Percentiles rank a stretch among this genome's conserved stretches.
phyloP scores from a whole-genome alignment of 305 asterid genomes.

The Solanum hybrid region DNA sequence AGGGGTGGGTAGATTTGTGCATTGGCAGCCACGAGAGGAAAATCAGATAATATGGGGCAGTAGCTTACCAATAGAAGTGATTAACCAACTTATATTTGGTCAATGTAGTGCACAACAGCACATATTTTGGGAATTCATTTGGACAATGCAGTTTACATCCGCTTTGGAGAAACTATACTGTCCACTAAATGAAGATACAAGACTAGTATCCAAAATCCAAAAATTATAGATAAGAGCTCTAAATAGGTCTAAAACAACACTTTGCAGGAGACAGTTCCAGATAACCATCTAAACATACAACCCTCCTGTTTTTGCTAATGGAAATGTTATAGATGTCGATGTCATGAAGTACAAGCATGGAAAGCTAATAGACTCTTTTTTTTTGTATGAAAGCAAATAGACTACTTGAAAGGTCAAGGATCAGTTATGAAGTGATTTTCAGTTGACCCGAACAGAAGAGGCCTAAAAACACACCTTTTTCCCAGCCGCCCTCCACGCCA shows the following conservation, averaged over 20 bases:
- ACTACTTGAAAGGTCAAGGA: not conserved
- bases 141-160: not conserved
- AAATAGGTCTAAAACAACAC: not conserved
- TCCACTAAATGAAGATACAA: not conserved
- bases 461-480: conserved; percentile 42
- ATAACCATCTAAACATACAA: not conserved
- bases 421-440: not conserved
- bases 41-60: not conserved
- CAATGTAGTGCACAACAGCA: not conserved
- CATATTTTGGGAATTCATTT: not conserved
- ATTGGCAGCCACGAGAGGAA: not conserved
- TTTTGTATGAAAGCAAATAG: not conserved
- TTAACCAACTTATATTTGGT: not conserved
- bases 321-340: not conserved
- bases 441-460: not conserved
- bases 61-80: not conserved
- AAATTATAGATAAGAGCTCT: not conserved
- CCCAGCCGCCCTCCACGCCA: conserved; percentile 77
- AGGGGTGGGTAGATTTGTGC: not conserved
- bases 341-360: not conserved
- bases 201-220: not conserved
- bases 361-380: not conserved
- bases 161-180: not conserved
- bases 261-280: not conserved
- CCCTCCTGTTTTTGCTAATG: not conserved